Base-by-base conservation (phyloP, 257 asterid genomes). In the Echium plantagineum region DNA sequence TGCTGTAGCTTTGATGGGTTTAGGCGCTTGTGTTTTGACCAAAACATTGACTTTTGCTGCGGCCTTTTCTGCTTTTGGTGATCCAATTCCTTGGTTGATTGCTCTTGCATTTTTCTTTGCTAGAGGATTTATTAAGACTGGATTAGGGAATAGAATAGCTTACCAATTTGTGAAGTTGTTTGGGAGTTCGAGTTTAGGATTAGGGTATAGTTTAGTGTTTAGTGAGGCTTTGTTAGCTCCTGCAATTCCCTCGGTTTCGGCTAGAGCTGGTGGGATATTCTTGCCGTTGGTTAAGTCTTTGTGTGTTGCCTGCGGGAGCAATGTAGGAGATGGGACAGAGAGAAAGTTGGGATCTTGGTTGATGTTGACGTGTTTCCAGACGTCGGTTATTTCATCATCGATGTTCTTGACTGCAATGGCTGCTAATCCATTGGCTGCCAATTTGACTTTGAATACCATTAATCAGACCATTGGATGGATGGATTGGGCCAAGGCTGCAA, bases 401-500 rank as follows among this genome's bases (percentile, higher is more conserved):
- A 86, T 91, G 98, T 88, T 91, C 61, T 73, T 91, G 75, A 91
- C 98, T 6, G 98, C 97, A 7, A 91, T 91, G 98, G 97, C 98
- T 56, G 98, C 97, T 0, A 91, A 91, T 76, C 97, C 98, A 0
- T 68, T 91, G 83, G 90, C 94, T 2, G 98, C 95, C 10, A 91
- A 82, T 67, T 75, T 91, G 75, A 91, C 98, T 1, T 62, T 70
- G 7, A 81, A 57, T 62, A 88, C 98, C 0, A 91, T 91, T 6
- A 77, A 75, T 74, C 70, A 80, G 72, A 64, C 85, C 0, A 85
- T 91, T 65, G 90, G 89, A 21, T 91, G 97, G 98, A 86, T 91
- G 98, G 98, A 91, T 77, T 91, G 98, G 98, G 97, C 98, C 38
- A 86, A 89, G 82, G 98, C 97, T 16, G 98, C 98, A 6, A 69